These are phyloP conservation scores for Blepharisma stoltei DNA, from an alignment of 73 alveolate genomes.

Conservation along the genomic window DNA sequence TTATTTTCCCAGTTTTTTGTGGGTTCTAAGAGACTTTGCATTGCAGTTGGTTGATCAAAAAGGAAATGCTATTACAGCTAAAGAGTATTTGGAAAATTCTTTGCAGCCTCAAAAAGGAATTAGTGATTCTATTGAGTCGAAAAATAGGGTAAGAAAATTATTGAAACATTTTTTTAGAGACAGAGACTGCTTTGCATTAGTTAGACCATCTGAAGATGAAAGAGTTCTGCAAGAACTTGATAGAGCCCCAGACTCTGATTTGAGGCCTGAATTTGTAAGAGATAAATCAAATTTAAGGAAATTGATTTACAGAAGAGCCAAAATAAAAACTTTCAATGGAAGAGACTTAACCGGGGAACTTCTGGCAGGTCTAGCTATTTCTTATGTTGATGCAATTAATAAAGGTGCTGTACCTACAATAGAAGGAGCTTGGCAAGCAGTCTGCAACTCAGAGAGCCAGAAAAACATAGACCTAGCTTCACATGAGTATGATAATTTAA, in stretches of 20 bases:
- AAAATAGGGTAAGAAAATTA: conserved; percentile 72
- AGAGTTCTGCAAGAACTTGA: conserved; percentile 79
- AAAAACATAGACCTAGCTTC: conserved; percentile 51
- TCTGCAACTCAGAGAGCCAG: conserved; percentile 64
- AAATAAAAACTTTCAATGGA: conserved; percentile 83
- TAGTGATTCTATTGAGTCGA: conserved; percentile 67
- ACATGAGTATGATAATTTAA: conserved; percentile 44
- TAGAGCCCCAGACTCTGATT: conserved; percentile 66
- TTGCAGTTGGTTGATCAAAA: conserved; percentile 73
- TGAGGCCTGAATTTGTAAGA: conserved; percentile 93
- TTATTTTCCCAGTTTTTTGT: conserved; percentile 92
- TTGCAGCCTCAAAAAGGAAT: conserved; percentile 54
- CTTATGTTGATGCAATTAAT: conserved; percentile 80
- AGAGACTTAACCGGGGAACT: conserved; percentile 83
- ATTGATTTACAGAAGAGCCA: conserved; percentile 78
- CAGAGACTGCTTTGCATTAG: conserved; percentile 91
- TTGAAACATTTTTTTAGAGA: conserved; percentile 82
- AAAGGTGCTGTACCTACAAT: conserved; percentile 85
- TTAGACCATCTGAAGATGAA: conserved; percentile 96
- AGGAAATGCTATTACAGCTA: conserved; percentile 56
- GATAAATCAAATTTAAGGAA: conserved; percentile 73
- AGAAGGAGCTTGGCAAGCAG: conserved; percentile 67
- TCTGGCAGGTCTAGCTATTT: conserved; percentile 63
- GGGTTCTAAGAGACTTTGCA: conserved; percentile 98
- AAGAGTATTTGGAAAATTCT: conserved; percentile 95